Evolutionary conservation across 2,329 filamentous ascomycete genomes (phyloP), one percentile per base, ranked within the genome.

Genomic region (Hirsutella minnesotensis): DNA sequence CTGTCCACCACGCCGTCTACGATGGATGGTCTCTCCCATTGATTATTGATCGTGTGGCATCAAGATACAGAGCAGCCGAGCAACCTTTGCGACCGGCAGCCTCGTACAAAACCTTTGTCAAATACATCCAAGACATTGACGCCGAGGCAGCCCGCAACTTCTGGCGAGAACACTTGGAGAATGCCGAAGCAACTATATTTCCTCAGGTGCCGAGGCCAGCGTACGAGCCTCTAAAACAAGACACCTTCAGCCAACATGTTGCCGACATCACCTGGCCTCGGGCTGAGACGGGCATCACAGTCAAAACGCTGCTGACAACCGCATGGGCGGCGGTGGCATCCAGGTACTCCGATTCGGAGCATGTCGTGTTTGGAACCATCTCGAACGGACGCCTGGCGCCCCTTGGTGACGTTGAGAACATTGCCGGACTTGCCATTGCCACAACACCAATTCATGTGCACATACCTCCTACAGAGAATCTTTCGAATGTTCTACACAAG

Each of bases 21-120:
- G 72, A 75, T 42, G 70, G 70, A 18, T 72, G 69, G 68, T 68
- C 63, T 0, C 63, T 69, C 61, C 61, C 63, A 3, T 51, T 70
- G 8, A 38, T 56, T 3, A 35, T 56, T 13, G 43, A 48, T 12
- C 21, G 40, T 2, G 33, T 51, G 1, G 39, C 44, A 5, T 36
- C 46, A 18, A 42, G 45, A 3, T 54, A 55, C 36, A 9, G 41
- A 44, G n/a, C n/a, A n/a, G n/a, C n/a, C n/a, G n/a, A 13, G 4
- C 21, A 39, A 16, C 13, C 22, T 5, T 10, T 36, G 16, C 29
- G 33, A 1, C 37, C 43, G 18, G 42, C 67, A 51, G 63, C 61
- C 38, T 51, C 60, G 27, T 69, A 69, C 43, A 64, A 31, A 31
- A 12, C 12, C 12, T 31, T 31, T 31, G 30, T 70, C 46, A 59